Base-by-base conservation (phyloP, 495 filamentous ascomycete genomes). In the Penicillium waksmanii region DNA sequence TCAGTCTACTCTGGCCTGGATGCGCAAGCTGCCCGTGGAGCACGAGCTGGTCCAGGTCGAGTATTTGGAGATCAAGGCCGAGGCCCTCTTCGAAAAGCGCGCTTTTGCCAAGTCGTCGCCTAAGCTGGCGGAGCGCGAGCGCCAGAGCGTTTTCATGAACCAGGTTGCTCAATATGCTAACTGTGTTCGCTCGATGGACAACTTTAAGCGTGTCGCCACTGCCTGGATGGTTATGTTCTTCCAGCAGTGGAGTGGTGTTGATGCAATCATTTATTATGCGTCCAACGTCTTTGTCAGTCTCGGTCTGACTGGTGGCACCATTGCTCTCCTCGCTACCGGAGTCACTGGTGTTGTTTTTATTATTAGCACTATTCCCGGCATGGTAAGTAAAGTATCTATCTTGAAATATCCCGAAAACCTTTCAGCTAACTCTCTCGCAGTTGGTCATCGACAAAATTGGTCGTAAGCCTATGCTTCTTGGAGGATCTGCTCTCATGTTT, bases 231-330 rank as follows among this genome's bases (percentile, higher is more conserved):
- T 80, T 6, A 78, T 78, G 70, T 71, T 71, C 69, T 77, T 76
- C 60, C 77, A 75, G 55, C 77, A 80, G 56, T 69, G 77, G 58
- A 75, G 71, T 53, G 77, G 77, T 56, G 71, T 82, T 33, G 74
- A 76, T 48, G 69, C 75, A 64, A 67, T 73, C 33, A 70, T 79
- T 38, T 76, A 76, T 60, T 65, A 72, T 43, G 76, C 76, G 3
- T 73, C 75, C 17, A 67, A 74, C 34, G 67, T 77, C 15, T 70
- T 79, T 66, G 80, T 88, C 65, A 92, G 91, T 73, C 91, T 92
- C 71, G 87, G 92, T 73, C 87, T 93, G 77, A 93, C 91, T 74
- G 89, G 87, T 67, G 87, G 87, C 40, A 90, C 88, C 17, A 82
- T 84, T 55, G 91, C 91, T 78, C 85, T 93, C 66, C 72, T 86